Evolutionary conservation across 495 filamentous ascomycete genomes (phyloP), one percentile per base, ranked within the genome.

Genomic region (Lepidopterella palustris): DNA sequence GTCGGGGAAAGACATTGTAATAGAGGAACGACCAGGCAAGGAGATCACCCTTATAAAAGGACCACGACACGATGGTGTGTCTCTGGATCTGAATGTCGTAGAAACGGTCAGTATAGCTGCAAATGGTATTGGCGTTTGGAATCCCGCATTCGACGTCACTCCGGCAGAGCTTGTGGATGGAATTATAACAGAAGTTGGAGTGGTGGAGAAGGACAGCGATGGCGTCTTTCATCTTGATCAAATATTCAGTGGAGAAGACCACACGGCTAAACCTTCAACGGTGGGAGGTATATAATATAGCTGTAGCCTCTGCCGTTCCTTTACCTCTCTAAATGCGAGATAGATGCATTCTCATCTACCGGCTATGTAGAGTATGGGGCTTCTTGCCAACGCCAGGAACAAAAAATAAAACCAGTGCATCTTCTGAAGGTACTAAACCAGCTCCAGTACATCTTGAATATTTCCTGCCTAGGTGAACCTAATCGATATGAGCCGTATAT

Each of bases 121-220:
- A 27, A 79, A 85, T 62, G 81, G 82, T 1, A 93, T 96, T 45
- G 76, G 77, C 45, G 89, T 96, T 21, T 98, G 92, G 89, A 98
- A 98, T 68, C 93, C 95, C 26, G 87, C 90, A 20, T 98, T 98
- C 67, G 93, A 98, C 71, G 87, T 98, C 26, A 97, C 93, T 1
- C 92, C 93, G 0, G 77, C 85, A 28, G 78, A 79, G 45, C 76
- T 97, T 26, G 96, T 98, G 60, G 95, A 97, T 75, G 92, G 87
- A 5, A 88, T 98, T 63, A 87, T 97, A 53, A 97, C 93, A 0
- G 93, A 98, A 74, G 82, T 87, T 57, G 92, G 93, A 3, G 87
- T 95, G 15, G 84, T 90, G 9, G 86, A 91, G 67, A 93, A 89
- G 74, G 81, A 78, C 25, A 61, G 70, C n/a, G 79, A 87, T 55